Percentiles rank a stretch among this genome's conserved stretches.
These are phyloP conservation scores for Agrocybe pediades DNA, from an alignment of 768 basidiomycete genomes.

Conservation along the genomic window DNA sequence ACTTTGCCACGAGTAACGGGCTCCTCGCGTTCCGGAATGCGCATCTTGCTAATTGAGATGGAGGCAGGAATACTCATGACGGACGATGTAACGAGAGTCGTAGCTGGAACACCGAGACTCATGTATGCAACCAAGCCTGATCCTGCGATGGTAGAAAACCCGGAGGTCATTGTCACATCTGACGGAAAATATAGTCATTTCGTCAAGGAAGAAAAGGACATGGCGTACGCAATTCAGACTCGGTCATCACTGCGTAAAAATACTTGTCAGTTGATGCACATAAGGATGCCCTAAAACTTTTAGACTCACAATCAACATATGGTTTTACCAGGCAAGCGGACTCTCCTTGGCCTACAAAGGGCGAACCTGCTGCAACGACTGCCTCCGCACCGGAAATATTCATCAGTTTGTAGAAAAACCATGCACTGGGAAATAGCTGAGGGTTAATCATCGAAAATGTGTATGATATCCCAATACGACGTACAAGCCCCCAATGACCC, in stretches of 20 bases:
- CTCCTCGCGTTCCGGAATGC: conserved; percentile 79
- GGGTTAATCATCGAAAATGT: neutral
- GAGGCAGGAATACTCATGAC: conserved; percentile 97
- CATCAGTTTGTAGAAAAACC: conserved; percentile 92
- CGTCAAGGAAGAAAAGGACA: neutral
- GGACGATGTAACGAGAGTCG: conserved; percentile 85
- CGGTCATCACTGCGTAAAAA: conserved; percentile 62
- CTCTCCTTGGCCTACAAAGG: conserved; percentile 89
- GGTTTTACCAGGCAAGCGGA: conserved; percentile 85
- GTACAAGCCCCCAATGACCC: conserved; percentile 84
- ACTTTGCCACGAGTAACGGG: conserved; percentile 83
- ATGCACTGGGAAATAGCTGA: conserved; percentile 54
- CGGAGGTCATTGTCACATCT: conserved; percentile 85
- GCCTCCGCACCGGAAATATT: conserved; percentile 92
- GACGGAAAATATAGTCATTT: neutral
- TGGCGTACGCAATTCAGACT: conserved; percentile 68
- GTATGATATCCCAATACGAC: conserved; percentile 26
- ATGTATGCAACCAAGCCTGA: conserved; percentile 87
- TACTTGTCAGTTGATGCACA: too few species aligned
- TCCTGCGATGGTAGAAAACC: conserved; percentile 91
- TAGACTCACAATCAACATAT: conserved; percentile 68
- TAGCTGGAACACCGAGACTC: conserved; percentile 68
- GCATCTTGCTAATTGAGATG: conserved; percentile 87
- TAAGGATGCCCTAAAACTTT: too few species aligned
- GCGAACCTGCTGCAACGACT: conserved; percentile 88